Base-by-base conservation (phyloP, 2,329 filamentous ascomycete species). In the Huntiella abstrusa region DNA sequence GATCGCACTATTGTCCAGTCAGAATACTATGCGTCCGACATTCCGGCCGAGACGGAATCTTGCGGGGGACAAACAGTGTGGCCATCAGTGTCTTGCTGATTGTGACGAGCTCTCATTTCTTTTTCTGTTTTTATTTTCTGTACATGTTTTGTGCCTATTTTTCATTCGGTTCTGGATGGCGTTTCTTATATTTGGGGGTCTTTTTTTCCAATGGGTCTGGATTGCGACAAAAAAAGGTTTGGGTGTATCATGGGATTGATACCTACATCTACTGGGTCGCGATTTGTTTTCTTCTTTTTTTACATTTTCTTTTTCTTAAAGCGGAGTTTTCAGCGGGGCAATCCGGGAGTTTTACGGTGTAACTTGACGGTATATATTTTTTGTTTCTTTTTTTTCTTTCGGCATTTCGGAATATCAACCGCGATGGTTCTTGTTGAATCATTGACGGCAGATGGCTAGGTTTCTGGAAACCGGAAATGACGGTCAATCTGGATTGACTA, bases 211-310 rank as follows among this genome's bases (percentile, higher is more conserved):
- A 40, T 15, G 15, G 38, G 33, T 43, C n/a, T 11, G 41, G 41
- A n/a, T 19, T 43, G 17, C 19, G 40, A 22, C 8, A 41, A 40
- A 40, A 36, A 36, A 43, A 43, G 34, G 28, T 34, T 17, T 10
- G 41, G 41, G 19, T 11, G 22, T 46, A 39, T 49, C 34, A 11
- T 41, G 15, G 33, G 33, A 38, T 44, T 44, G 28, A 13, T 41
- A 34, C 33, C 16, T 33, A 43, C 37, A 45, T 47, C 34, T 38
- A 45, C 28, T 28, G 47, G 51, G 35, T 48, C 34, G 45, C 41
- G 40, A 51, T 43, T 49, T 48, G 50, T 54, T 45, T 50, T 33
- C 51, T 48, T 52, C 42, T 51, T 37, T 39, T 52, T 51, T 39
- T 39, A 39, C 15, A 32, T 41, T 41, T 41, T 13, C 17, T 43